Conservation (phyloP, 768 basidiomycete species). For the Kwoniella dendrophila region DNA sequence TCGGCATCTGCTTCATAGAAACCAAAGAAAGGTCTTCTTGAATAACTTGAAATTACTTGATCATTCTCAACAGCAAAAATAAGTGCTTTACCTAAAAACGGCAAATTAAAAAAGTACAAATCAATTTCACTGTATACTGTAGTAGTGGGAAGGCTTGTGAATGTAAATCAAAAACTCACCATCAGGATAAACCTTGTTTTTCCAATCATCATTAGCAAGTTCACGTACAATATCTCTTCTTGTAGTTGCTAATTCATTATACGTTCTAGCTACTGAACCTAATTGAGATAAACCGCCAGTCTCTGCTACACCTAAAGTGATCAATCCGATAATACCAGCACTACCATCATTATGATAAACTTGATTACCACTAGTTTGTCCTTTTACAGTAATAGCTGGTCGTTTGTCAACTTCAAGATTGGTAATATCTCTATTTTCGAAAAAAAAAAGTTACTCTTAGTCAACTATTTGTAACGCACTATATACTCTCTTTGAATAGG, state of each 20-base stretch:
- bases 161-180: constrained; percentile 8
- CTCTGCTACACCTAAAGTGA: constrained; percentile 34
- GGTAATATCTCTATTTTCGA: constrained; percentile 33
- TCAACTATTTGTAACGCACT: neutral
- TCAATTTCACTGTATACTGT: neutral
- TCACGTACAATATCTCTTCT: constrained; percentile 32
- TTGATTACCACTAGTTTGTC: constrained; percentile 36
- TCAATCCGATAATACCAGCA: constrained; percentile 26
- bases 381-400: constrained; percentile 36
- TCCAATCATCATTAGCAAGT: constrained; percentile 29
- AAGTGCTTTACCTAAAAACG: neutral
- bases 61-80: constrained; percentile 2
- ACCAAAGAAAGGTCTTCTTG: constrained; percentile 34
- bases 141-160: too few species aligned
- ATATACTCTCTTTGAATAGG: neutral
- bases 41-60: constrained; percentile 27
- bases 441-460: neutral
- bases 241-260: constrained; percentile 28
- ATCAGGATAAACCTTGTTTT: constrained; percentile 17
- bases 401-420: constrained; percentile 32
- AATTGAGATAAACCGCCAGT: constrained; percentile 36
- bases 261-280: constrained; percentile 32
- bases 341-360: constrained; percentile 36
- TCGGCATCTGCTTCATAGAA: constrained; percentile 34
- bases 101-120: neutral